These are phyloP conservation scores for Sphagnum contortum DNA, from an alignment of 225 moss, liverwort and hornwort species.

Conservation along the genomic window DNA sequence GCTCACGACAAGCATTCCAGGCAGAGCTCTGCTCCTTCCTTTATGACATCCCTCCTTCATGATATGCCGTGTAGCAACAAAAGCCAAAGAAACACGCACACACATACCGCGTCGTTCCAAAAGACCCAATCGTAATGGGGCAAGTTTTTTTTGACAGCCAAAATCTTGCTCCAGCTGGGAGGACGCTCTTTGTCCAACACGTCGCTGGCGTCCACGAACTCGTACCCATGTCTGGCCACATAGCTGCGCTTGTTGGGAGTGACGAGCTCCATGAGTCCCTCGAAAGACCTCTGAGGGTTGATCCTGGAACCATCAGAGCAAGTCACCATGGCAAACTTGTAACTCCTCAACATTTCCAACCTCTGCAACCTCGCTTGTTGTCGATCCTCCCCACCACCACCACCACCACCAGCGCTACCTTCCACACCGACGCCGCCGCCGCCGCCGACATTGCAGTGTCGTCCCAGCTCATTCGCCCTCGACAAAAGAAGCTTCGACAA, in stretches of 20 bases:
- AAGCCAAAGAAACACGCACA: too few relatives aligned
- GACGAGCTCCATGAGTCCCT: slow-evolving; percentile 92
- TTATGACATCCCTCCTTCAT: too few relatives aligned
- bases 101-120: slow-evolving; percentile 95
- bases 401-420: too few relatives aligned
- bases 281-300: slow-evolving; percentile 86
- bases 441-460: slow-evolving; percentile 31
- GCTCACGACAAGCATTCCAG: too few relatives aligned
- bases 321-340: slow-evolving; percentile 90
- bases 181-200: slow-evolving; percentile 79
- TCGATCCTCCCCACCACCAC: too few relatives aligned
- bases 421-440: too few relatives aligned
- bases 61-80: too few relatives aligned
- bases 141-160: slow-evolving; percentile 84
- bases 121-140: slow-evolving; percentile 90
- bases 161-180: slow-evolving; percentile 99
- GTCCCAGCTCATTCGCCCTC: slow-evolving; percentile 82
- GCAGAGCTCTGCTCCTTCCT: too few relatives aligned
- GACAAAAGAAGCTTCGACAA: slow-evolving; percentile 58
- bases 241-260: slow-evolving; percentile 79
- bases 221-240: slow-evolving; percentile 80
- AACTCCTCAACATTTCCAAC: slow-evolving; percentile 29
- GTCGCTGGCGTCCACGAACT: slow-evolving; percentile 87
- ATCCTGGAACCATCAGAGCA: slow-evolving; percentile 91
- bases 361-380: slow-evolving; percentile 19